Evolutionary conservation across 805 yeast genomes (phyloP).

Genomic region (Komagataella populi): DNA sequence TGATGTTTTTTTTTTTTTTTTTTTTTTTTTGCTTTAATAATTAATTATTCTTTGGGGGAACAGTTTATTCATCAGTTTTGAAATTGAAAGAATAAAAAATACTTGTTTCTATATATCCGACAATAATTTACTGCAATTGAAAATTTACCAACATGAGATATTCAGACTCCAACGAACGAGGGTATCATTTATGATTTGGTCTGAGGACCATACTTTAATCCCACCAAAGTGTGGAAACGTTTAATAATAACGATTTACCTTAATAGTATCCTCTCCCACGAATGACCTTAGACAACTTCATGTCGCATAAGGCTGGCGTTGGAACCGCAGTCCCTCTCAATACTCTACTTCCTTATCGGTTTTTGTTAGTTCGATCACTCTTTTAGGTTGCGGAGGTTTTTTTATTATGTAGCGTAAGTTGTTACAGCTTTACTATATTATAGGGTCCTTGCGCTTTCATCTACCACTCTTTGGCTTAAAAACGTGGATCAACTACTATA

Average conservation of each 20-base stretch:
- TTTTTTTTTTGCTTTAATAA: background rate
- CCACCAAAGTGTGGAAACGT: background rate
- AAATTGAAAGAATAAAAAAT: background rate
- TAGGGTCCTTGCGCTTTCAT: constrained; percentile 86
- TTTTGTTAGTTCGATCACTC: constrained; percentile 76
- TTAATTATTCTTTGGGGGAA: background rate
- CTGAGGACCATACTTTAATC: background rate
- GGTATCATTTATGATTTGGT: background rate
- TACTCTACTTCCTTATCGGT: constrained; percentile 72
- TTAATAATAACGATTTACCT: no score
- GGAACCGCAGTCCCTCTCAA: constrained; percentile 34
- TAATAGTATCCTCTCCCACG: background rate
- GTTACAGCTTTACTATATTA: constrained; percentile 70
- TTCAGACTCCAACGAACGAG: background rate
- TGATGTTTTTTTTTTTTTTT: no score
- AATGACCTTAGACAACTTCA: background rate
- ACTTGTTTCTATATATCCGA: background rate
- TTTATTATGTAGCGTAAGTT: constrained; percentile 87
- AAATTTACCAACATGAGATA: background rate
- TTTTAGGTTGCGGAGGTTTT: constrained; percentile 83
- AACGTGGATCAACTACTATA: constrained; percentile 66
- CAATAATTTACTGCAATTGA: background rate
- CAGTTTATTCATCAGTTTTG: background rate
- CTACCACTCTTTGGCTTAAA: constrained; percentile 59
- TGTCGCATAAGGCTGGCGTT: background rate